phyloP scores from a whole-genome alignment of 2,329 filamentous ascomycete genomes.

The Alternaria tenuissima region DNA sequence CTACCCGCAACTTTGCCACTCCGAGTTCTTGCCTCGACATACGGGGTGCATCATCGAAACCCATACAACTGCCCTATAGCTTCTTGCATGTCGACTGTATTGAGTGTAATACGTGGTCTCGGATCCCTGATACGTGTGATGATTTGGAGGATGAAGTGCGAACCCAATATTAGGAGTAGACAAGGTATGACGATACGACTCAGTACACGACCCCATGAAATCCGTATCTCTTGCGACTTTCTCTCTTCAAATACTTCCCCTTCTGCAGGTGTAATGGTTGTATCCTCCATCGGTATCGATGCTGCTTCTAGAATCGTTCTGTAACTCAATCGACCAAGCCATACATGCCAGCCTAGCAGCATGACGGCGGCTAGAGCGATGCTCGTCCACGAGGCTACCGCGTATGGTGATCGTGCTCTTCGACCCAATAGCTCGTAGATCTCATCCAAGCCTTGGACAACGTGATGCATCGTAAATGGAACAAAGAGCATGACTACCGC shows the following conservation, averaged over 20 bases:
- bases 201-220: conserved; percentile 21
- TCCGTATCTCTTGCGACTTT: neutral
- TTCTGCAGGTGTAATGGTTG: neutral
- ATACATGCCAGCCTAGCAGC: conserved; percentile 27
- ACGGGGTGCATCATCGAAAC: neutral
- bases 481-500: conserved; percentile 24
- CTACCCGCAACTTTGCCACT: neutral
- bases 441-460: conserved; percentile 20
- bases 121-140: neutral
- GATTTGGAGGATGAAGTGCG: conserved; percentile 13
- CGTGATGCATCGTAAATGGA: conserved; percentile 22
- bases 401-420: conserved; percentile 25
- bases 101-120: conserved; percentile 5
- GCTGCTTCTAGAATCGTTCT: conserved; percentile 13
- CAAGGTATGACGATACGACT: conserved; percentile 19
- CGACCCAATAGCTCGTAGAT: conserved; percentile 27
- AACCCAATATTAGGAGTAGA: conserved; percentile 14
- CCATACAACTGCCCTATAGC: conserved; percentile 15
- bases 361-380: conserved; percentile 11
- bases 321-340: conserved; percentile 23
- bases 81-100: conserved; percentile 16
- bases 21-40: neutral
- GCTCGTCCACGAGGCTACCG: neutral
- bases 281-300: neutral
- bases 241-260: neutral